These are phyloP conservation scores for Botryotinia calthae DNA, from an alignment of 2,329 filamentous ascomycete genomes.

Conservation along the genomic window DNA sequence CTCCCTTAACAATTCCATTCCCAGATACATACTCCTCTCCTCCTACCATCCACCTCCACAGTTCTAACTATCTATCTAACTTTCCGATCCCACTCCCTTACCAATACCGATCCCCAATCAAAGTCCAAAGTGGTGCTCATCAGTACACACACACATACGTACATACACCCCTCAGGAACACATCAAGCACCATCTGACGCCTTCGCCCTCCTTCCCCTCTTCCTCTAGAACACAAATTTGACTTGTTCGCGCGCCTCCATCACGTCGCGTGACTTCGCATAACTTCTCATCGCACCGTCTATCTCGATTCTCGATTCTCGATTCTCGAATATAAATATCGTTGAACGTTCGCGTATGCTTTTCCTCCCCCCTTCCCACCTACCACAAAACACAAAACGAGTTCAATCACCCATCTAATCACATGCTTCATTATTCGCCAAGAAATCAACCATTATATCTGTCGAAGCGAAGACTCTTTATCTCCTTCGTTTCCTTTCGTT, in stretches of 20 bases:
- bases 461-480: background rate
- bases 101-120: background rate
- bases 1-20: background rate
- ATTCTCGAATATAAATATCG: background rate
- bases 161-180: background rate
- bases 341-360: no score
- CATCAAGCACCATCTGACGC: background rate
- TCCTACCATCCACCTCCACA: background rate
- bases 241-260: background rate
- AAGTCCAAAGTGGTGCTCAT: background rate
- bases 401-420: background rate
- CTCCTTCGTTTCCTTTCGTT: background rate
- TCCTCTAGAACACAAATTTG: background rate
- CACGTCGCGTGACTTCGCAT: background rate
- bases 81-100: background rate
- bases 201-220: no score
- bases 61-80: background rate
- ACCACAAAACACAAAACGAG: background rate
- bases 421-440: background rate
- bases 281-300: background rate
- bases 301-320: background rate
- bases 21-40: background rate
- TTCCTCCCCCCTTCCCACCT: background rate
- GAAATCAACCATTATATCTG: background rate
- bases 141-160: background rate